Conservation (phyloP, 257 asterid genomes). For the Nemophila menziesii region DNA sequence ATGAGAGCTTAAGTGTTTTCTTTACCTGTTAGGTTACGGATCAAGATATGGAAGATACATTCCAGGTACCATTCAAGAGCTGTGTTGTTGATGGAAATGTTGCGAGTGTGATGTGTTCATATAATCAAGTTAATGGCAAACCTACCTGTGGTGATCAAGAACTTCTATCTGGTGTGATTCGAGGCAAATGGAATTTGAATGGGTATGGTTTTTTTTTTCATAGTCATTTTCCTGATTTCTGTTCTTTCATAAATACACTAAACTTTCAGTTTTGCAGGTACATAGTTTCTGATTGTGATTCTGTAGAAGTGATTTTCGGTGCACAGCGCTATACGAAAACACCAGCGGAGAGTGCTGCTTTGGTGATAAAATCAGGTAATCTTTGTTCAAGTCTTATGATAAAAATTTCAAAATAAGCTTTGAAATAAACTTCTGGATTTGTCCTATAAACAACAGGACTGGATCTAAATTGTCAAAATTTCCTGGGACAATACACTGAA, state of each 20-base stretch:
- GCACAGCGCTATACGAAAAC: constrained; percentile 74
- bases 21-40: constrained; percentile 1
- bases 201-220: constrained; percentile 28
- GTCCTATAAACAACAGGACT: constrained; percentile 33
- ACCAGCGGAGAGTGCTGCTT: constrained; percentile 80
- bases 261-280: constrained; percentile 34
- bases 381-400: not conserved
- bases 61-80: constrained; percentile 66
- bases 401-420: no score
- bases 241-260: not conserved
- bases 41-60: constrained; percentile 70
- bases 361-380: constrained; percentile 63
- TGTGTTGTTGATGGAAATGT: constrained; percentile 61
- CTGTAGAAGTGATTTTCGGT: constrained; percentile 50
- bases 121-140: constrained; percentile 56
- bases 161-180: constrained; percentile 53
- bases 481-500: constrained; percentile 49
- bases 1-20: not conserved
- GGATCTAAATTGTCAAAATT: constrained; percentile 75
- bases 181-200: constrained; percentile 86
- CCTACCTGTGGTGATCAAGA: constrained; percentile 72
- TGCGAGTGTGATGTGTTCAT: constrained; percentile 65
- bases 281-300: constrained; percentile 87
- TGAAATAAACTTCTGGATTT: not conserved
- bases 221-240: not conserved